Conservation (phyloP, 768 basidiomycete species). For the Agrocybe praecox region DNA sequence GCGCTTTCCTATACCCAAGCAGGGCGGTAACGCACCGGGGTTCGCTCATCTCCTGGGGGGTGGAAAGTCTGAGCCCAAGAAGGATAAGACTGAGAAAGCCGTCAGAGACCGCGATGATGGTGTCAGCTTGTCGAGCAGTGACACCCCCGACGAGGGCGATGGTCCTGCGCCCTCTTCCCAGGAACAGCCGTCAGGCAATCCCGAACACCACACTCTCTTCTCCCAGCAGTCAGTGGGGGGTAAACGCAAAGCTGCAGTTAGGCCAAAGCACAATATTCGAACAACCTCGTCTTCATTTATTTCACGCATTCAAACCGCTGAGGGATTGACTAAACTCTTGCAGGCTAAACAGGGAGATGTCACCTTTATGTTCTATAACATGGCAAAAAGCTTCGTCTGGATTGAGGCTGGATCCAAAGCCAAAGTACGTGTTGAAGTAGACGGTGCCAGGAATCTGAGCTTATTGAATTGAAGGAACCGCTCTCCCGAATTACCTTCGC, state of each 20-base stretch:
- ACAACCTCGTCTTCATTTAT: slow-evolving; percentile 94
- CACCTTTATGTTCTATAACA: slow-evolving; percentile 87
- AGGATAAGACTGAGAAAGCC: slow-evolving; percentile 52
- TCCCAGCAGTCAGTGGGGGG: slow-evolving; percentile 46
- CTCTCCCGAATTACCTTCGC: slow-evolving; percentile 85
- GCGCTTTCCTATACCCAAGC: slow-evolving; percentile 61
- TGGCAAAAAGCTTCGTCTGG: slow-evolving; percentile 85
- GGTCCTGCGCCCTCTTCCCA: slow-evolving; percentile 37
- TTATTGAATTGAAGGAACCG: slow-evolving; percentile 64
- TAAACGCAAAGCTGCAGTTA: slow-evolving; percentile 64
- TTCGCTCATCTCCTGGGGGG: slow-evolving; percentile 71
- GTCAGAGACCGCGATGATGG: slow-evolving; percentile 64
- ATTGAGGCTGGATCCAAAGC: slow-evolving; percentile 82
- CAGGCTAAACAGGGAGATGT: slow-evolving; percentile 83
- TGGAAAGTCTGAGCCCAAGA: slow-evolving; percentile 66
- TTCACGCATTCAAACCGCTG: slow-evolving; percentile 79
- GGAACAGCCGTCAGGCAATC: slow-evolving; percentile 39
- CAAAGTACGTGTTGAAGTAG: slow-evolving; percentile 55
- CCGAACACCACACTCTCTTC: slow-evolving; percentile 61
- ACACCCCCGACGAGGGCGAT: slow-evolving; percentile 67
- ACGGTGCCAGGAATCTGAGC: slow-evolving; percentile 3
- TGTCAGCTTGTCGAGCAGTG: slow-evolving; percentile 80
- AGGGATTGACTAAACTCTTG: slow-evolving; percentile 72
- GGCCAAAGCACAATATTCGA: slow-evolving; percentile 90
- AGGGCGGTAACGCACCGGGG: slow-evolving; percentile 51